Conservation (phyloP, 768 basidiomycete genomes). For the Lactarius tabidus region DNA sequence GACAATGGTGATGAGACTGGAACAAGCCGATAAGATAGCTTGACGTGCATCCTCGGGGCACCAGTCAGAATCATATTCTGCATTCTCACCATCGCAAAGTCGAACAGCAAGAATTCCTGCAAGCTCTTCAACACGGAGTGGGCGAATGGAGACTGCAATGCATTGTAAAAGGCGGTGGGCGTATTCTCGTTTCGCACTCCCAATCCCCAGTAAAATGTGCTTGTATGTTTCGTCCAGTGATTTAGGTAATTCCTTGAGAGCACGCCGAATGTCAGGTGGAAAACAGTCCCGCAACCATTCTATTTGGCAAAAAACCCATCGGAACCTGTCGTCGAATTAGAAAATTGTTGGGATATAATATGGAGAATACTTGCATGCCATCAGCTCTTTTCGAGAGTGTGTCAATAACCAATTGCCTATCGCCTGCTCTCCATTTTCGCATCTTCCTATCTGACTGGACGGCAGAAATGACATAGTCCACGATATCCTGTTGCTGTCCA, state of each 20-base stretch:
- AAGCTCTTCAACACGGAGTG: too few species aligned
- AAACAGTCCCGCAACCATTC: background rate
- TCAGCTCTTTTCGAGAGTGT: conserved; percentile 1
- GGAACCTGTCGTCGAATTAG: background rate
- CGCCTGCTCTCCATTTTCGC: conserved; percentile 4
- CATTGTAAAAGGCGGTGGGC: too few species aligned
- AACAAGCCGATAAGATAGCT: background rate
- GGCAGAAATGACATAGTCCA: background rate
- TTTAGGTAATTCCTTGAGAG: background rate
- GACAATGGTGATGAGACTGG: background rate
- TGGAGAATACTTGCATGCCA: background rate
- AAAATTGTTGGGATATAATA: too few species aligned
- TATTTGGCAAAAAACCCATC: background rate
- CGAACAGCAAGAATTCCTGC: too few species aligned
- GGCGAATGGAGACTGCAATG: too few species aligned
- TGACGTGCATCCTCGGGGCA: background rate
- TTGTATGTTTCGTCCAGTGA: too few species aligned
- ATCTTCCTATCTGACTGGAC: background rate
- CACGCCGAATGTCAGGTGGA: background rate
- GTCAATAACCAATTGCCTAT: background rate
- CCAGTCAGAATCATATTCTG: background rate
- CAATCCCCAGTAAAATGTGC: too few species aligned
- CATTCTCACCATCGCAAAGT: background rate
- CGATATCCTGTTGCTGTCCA: conserved; percentile 5
- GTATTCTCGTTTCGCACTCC: too few species aligned